Conservation (phyloP, 345 rosid genomes). For the Kernera saxatilis region DNA sequence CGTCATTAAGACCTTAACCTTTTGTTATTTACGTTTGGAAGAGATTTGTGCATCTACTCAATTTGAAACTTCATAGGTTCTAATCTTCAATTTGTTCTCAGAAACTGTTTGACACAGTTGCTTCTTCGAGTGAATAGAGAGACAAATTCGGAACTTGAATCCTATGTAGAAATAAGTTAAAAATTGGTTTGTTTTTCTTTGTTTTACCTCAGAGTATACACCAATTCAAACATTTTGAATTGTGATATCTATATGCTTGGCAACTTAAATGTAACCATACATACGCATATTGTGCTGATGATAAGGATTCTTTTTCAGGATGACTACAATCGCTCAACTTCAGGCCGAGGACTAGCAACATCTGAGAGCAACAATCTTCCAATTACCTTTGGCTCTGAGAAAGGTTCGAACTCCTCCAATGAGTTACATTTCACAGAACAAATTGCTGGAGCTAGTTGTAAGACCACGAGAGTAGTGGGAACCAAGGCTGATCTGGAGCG, state of each 20-base stretch:
- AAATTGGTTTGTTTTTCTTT: background rate
- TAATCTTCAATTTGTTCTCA: no score
- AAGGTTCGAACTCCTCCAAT: conserved; percentile 31
- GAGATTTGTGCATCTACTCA: no score
- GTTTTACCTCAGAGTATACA: background rate
- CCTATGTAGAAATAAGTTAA: background rate
- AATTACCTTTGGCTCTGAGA: conserved; percentile 32
- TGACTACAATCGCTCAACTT: conserved; percentile 35
- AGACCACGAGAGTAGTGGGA: conserved; percentile 32
- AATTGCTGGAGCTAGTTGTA: conserved; percentile 32
- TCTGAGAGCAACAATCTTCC: conserved; percentile 53
- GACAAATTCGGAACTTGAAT: background rate
- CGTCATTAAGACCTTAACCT: background rate
- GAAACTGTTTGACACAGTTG: background rate
- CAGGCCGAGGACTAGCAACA: conserved; percentile 44
- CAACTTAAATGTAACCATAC: background rate
- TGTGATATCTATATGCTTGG: background rate
- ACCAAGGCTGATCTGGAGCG: conserved; percentile 54
- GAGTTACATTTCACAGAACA: conserved; percentile 42
- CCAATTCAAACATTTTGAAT: background rate
- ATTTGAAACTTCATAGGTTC: no score
- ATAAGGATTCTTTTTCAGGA: conserved; percentile 39
- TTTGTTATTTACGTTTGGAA: background rate
- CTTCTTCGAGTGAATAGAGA: background rate
- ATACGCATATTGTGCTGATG: background rate